Evolutionary conservation across 306 rosid species (phyloP), one percentile per base, ranked within the genome.

Genomic region (Malus sylvestris): DNA sequence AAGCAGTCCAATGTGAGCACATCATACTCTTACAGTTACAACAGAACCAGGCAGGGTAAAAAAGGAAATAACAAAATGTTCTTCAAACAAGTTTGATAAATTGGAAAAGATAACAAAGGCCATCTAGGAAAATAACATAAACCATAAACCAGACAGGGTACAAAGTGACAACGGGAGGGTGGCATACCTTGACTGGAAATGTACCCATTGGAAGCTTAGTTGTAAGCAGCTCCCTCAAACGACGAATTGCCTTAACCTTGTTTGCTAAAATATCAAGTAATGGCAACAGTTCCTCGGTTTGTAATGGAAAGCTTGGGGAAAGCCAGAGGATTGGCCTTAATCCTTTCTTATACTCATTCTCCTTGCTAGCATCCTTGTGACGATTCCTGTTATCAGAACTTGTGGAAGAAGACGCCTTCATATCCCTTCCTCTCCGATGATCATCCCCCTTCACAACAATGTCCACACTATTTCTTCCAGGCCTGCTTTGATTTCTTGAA

Each of bases 261-360:
- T 89, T 91, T 1, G 99, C 98, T 76, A 96, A 89, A 81, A 96
- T 96, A 79, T 96, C 99, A 68, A 96, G 98, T 89, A 96, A 88
- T 10, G 98, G 99, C 83, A 96, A 70, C 38, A 96, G 87, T 58
- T 96, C 99, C 73, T 92, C 99, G 10, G 87, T 83, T 83, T 91
- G 91, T 25, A 96, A 83, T 1, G 99, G 99, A 78, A 92, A 92
- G 82, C 77, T 89, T 46, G 97, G 97, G 46, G 99, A 89, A 80
- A 96, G 99, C 98, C 99, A 96, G 69, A 96, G 97, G 80, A 92
- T 83, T 27, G 99, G 99, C 86, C 97, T 91, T 73, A 92, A 85
- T 53, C 99, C 99, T 82, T 92, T 96, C 85, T 92, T 96, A 49
- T 92, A 96, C 86, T 96, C 99, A 42, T 87, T 96, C 79, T 96